Evolutionary conservation across 2,329 filamentous ascomycete species (phyloP).

Genomic region (Penicillium janthinellum): DNA sequence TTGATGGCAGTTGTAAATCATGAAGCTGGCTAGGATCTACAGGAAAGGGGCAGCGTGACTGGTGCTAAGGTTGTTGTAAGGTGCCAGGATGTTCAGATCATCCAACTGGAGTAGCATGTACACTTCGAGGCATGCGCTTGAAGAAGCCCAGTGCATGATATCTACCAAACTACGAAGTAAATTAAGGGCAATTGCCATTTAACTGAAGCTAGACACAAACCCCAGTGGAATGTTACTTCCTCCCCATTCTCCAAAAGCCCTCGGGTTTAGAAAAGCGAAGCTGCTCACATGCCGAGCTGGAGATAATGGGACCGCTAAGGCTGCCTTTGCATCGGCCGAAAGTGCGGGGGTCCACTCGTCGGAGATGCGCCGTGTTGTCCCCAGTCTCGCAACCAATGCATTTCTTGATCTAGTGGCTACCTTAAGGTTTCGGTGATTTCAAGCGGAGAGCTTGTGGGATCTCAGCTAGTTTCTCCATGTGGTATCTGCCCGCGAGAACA

Average conservation of each 20-base stretch:
- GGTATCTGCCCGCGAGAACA: no score
- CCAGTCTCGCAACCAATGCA: neutral
- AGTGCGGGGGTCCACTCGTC: neutral
- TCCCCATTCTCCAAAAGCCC: neutral
- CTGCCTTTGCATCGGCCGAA: neutral
- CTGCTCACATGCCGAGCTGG: neutral
- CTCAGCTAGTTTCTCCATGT: neutral
- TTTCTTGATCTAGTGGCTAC: neutral
- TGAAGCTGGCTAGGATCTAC: neutral
- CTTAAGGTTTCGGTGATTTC: neutral
- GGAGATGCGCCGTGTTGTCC: constrained; percentile 1
- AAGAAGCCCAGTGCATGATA: neutral
- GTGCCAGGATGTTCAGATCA: no score
- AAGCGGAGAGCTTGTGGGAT: neutral
- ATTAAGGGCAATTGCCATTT: neutral
- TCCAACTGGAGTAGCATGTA: no score
- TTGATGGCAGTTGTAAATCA: neutral
- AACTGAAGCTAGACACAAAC: neutral
- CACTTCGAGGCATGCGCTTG: neutral
- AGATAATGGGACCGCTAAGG: neutral
- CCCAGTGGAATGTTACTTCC: neutral
- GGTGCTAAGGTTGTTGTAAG: no score
- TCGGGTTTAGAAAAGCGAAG: neutral
- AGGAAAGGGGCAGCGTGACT: neutral
- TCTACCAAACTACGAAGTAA: neutral